phyloP scores from a whole-genome alignment of 495 filamentous ascomycete genomes.

The Podospora pseudopauciseta region DNA sequence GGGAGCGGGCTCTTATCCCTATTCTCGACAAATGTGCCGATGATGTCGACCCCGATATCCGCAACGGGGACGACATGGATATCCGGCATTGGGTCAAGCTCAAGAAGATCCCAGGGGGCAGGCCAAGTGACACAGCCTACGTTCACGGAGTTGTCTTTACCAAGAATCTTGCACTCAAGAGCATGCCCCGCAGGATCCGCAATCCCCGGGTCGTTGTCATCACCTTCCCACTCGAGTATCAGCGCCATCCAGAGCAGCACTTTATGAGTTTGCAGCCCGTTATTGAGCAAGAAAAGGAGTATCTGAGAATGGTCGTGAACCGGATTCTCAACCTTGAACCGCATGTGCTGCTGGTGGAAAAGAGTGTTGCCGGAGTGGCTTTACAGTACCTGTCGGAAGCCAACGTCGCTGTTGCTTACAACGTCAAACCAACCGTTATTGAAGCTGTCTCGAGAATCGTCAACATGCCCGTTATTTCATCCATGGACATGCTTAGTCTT shows the following conservation, averaged over 20 bases:
- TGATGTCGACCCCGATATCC: slow-evolving; percentile 89
- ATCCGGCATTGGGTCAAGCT: slow-evolving; percentile 98
- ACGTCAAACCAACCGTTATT: slow-evolving; percentile 92
- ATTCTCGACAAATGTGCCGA: slow-evolving; percentile 89
- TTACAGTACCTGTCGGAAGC: slow-evolving; percentile 82
- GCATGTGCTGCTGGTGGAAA: slow-evolving; percentile 80
- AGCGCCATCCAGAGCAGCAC: slow-evolving; percentile 81
- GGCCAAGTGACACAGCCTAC: slow-evolving; percentile 86
- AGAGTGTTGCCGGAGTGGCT: slow-evolving; percentile 85
- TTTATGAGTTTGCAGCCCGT: slow-evolving; percentile 99
- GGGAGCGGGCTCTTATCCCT: slow-evolving; percentile 89
- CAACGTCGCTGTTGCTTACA: slow-evolving; percentile 87
- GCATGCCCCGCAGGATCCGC: slow-evolving; percentile 82
- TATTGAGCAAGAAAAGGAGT: slow-evolving; percentile 95
- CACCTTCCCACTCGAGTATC: slow-evolving; percentile 94
- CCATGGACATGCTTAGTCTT: slow-evolving; percentile 88
- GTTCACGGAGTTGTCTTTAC: slow-evolving; percentile 95
- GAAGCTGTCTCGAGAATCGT: slow-evolving; percentile 90
- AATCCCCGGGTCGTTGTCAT: slow-evolving; percentile 88
- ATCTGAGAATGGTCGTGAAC: slow-evolving; percentile 85
- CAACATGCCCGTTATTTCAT: slow-evolving; percentile 87
- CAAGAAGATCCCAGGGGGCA: slow-evolving; percentile 89
- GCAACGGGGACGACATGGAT: slow-evolving; percentile 88
- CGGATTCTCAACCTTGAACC: slow-evolving; percentile 84
- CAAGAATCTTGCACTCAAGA: slow-evolving; percentile 93